These are phyloP conservation scores for Agastache rugosa DNA, from an alignment of 257 asterid genomes.

Conservation along the genomic window DNA sequence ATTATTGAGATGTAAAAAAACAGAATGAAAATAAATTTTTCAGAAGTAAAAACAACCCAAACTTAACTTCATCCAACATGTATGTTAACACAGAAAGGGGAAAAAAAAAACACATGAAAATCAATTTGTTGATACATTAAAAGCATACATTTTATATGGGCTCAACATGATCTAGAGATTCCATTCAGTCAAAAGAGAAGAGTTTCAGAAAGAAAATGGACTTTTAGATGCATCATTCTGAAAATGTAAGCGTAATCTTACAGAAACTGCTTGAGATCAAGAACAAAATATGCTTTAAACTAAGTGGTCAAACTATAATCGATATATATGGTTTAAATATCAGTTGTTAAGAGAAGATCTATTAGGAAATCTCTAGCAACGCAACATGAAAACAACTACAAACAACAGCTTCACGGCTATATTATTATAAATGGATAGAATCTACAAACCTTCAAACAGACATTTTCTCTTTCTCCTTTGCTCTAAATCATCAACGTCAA, in stretches of 20 bases:
- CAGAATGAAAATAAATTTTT: background rate
- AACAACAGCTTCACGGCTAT: background rate
- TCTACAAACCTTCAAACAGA: conserved; percentile 50
- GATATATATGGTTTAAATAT: background rate
- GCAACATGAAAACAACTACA: conserved; percentile 9
- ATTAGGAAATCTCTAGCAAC: conserved; percentile 8
- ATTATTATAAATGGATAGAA: background rate
- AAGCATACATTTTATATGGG: background rate
- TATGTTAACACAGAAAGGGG: background rate
- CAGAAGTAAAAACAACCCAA: background rate
- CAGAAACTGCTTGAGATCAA: background rate
- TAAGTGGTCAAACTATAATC: background rate
- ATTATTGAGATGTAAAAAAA: conserved; percentile 21
- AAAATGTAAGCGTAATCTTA: background rate
- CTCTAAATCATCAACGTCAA: conserved; percentile 26
- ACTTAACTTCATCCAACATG: background rate
- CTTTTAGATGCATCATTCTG: background rate
- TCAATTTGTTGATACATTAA: background rate
- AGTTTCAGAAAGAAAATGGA: background rate
- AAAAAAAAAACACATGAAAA: background rate
- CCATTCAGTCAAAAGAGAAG: background rate
- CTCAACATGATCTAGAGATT: background rate
- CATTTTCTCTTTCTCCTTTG: conserved; percentile 52
- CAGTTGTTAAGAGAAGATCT: background rate
- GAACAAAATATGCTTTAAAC: background rate